Evolutionary conservation across 177 flowering plant genomes (phyloP), one percentile per base, ranked within the genome.

Genomic region (Telopea speciosissima): DNA sequence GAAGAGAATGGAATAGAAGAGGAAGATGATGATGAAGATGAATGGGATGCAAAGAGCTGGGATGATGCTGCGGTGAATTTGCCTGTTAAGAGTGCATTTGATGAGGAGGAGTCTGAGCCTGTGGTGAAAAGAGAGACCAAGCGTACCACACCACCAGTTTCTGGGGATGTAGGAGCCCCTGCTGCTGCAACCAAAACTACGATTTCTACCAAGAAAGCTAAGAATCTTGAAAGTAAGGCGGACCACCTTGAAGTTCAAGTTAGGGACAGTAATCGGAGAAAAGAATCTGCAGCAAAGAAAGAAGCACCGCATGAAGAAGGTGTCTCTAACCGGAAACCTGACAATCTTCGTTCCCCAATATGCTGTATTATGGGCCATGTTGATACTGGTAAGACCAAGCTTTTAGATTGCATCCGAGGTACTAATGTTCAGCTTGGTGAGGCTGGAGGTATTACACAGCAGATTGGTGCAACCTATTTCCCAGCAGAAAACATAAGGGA

Each of bases 301-400:
- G 88, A 79, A 70, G 66, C 73, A 62, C 70, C 73, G 24, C 40
- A 23, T 49, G 31, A 77, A 66, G 88, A 83, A 68, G 79, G 74
- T 72, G 62, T 58, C 26, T 66, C 85, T 13, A 76, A 82, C 60
- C 64, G 77, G 75, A 80, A 73, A 76, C 89, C 81, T 71, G 86
- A 79, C 17, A 72, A 87, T 70, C 90, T 96, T 1, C 93, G 98
- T 24, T 93, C 99, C 36, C 99, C 99, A 65, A 96, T 96, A 63
- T 96, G 99, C 83, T 96, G 99, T 75, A 96, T 96, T 62, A 90
- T 96, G 90, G 99, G 99, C 17, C 99, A 96, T 80, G 99, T 96
- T 71, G 99, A 96, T 81, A 96, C 99, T 69, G 99, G 98, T 67
- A 96, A 96, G 78, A 96, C 99, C 62, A 96, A 96, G 82, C 83